phyloP scores from a whole-genome alignment of 2,329 filamentous ascomycete species.

The Stemphylium beticola region DNA sequence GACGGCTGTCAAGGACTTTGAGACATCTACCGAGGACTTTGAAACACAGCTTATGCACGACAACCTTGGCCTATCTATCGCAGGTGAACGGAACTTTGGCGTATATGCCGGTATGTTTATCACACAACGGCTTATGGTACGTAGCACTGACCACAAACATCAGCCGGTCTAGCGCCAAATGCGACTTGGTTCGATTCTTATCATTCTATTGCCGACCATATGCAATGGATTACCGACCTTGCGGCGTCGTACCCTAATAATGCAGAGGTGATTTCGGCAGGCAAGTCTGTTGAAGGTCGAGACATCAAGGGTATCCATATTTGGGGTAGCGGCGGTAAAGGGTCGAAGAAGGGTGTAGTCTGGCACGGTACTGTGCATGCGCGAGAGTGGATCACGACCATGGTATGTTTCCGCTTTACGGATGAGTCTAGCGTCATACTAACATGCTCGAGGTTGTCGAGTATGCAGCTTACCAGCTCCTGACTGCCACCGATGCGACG shows the following conservation, averaged over 20 bases:
- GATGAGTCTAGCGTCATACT: background rate
- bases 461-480: conserved; percentile 46
- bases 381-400: conserved; percentile 48
- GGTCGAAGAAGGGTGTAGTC: conserved; percentile 45
- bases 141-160: conserved; percentile 22
- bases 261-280: conserved; percentile 42
- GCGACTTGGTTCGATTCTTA: conserved; percentile 47
- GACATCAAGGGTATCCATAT: conserved; percentile 49
- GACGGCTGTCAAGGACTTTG: conserved; percentile 36
- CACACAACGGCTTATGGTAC: background rate
- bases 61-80: conserved; percentile 46
- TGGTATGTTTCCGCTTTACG: conserved; percentile 16
- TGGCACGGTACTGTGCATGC: conserved; percentile 50
- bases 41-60: conserved; percentile 45
- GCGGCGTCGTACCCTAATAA: conserved; percentile 45
- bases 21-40: conserved; percentile 33
- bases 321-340: conserved; percentile 47
- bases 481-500: conserved; percentile 39
- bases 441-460: conserved; percentile 34
- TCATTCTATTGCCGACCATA: conserved; percentile 45
- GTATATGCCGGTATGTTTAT: conserved; percentile 40
- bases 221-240: conserved; percentile 44
- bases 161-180: conserved; percentile 39
- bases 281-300: conserved; percentile 46
- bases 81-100: conserved; percentile 37